Evolutionary conservation across 2,329 filamentous ascomycete genomes (phyloP).

Genomic region (Drechslerella coelobrocha): DNA sequence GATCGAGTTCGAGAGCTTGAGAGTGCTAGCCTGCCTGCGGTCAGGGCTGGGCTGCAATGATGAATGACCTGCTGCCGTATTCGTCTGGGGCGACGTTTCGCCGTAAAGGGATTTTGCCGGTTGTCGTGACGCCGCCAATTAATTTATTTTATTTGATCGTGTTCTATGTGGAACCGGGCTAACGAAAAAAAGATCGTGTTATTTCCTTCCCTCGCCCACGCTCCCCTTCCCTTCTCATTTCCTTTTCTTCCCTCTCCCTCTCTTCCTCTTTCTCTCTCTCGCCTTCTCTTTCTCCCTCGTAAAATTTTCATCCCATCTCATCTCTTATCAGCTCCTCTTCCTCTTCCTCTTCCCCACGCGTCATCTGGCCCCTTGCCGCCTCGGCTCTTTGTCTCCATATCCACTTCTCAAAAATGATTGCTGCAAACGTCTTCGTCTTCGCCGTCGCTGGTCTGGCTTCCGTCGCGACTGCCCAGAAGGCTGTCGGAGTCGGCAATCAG

Average conservation of each 20-base stretch:
- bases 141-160: no score
- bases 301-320: neutral
- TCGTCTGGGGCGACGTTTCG: no score
- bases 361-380: neutral
- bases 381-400: neutral
- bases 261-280: constrained; percentile 4
- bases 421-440: constrained; percentile 3
- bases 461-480: constrained; percentile 21
- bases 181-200: neutral
- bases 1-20: no score
- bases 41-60: no score
- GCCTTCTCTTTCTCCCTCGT: constrained; percentile 1
- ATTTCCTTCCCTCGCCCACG: constrained; percentile 6
- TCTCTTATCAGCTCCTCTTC: constrained; percentile 3
- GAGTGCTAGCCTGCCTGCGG: no score
- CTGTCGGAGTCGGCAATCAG: constrained; percentile 45
- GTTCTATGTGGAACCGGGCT: neutral
- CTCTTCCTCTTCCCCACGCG: neutral
- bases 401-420: constrained; percentile 25
- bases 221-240: neutral
- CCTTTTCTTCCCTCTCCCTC: constrained; percentile 1
- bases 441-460: constrained; percentile 22
- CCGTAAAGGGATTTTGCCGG: neutral
- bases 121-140: neutral
- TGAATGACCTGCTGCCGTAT: no score